Base-by-base conservation (phyloP, 192 early-diverging fungal genomes). In the Entomortierella lignicola region DNA sequence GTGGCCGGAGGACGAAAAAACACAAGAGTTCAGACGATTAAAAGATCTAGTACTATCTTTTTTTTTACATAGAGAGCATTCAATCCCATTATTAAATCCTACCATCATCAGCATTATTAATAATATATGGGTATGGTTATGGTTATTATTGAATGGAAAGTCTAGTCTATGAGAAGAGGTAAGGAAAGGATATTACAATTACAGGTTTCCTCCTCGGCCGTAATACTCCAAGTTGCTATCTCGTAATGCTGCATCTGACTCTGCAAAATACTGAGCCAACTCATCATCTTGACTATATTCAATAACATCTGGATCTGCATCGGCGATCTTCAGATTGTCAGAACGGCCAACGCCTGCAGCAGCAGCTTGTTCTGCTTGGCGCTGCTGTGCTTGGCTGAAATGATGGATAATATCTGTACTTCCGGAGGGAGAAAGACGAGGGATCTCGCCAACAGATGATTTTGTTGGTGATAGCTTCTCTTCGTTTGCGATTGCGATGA, bases 201-300 rank as follows among this genome's bases (percentile, higher is more conserved):
- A 72, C 54, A 72, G 20, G 48, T 65, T 65, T 55, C 59, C 67
- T 32, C 58, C 60, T 8, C 63, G 62, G 21, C 62, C 56, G 17
- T 72, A 60, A 8, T 58, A 37, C 0, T 44, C 60, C 29, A 66
- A 34, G 34, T 44, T 51, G 21, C 50, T 48, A 25, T 69, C 58
- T 32, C 55, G 63, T 5, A 34, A 20, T 8, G 64, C 66, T 12
- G 55, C 66, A 54, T 79, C 75, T 25, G 75, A 69, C 11, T 79
- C 67, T 43, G 75, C 75, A 61, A 79, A 79, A 50, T 66, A 79
- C 43, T 70, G 75, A 10, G 75, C 67, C 29, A 79, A 30, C 32
- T 70, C 67, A 52, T 79, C 75, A 50, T 79, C 75, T 27, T 79
- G 75, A 26, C 61, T 66, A 50, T 79, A 70, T 55, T 79, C 75